A percentile compares a stretch with the other conserved stretches of the same genome.
Evolutionary conservation across 768 basidiomycete genomes (phyloP).

Genomic region (Agaricus blazei): DNA sequence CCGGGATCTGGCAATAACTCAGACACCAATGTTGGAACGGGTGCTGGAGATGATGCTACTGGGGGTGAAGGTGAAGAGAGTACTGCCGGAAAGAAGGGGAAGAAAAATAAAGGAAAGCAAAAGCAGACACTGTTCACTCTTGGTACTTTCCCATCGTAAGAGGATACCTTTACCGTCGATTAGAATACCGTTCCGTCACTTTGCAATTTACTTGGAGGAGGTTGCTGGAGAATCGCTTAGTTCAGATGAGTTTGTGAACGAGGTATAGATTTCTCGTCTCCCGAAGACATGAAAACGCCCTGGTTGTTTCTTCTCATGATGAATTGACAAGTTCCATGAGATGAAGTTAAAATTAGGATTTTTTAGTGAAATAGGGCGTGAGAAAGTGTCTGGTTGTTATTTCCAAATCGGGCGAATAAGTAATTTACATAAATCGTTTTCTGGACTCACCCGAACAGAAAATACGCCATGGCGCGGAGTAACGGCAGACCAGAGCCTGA

Average conservation of each 20-base stretch:
- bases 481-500: constrained; percentile 61
- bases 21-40: constrained; percentile 32
- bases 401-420: constrained; percentile 2
- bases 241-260: no score
- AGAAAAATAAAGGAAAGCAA: constrained; percentile 77
- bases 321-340: no score
- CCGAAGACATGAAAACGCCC: no score
- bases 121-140: constrained; percentile 81
- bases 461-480: constrained; percentile 2
- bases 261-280: no score
- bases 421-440: background rate
- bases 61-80: constrained; percentile 30
- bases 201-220: no score
- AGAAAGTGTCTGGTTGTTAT: background rate
- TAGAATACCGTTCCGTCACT: background rate
- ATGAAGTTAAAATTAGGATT: no score
- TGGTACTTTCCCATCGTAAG: constrained; percentile 39
- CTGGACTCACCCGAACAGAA: background rate
- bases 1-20: constrained; percentile 8
- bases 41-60: constrained; percentile 48
- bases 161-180: background rate
- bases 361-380: no score
- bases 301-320: no score
- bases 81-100: constrained; percentile 38
- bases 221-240: no score